Conservation (phyloP, 495 filamentous ascomycete genomes). For the Cercophora sp. region DNA sequence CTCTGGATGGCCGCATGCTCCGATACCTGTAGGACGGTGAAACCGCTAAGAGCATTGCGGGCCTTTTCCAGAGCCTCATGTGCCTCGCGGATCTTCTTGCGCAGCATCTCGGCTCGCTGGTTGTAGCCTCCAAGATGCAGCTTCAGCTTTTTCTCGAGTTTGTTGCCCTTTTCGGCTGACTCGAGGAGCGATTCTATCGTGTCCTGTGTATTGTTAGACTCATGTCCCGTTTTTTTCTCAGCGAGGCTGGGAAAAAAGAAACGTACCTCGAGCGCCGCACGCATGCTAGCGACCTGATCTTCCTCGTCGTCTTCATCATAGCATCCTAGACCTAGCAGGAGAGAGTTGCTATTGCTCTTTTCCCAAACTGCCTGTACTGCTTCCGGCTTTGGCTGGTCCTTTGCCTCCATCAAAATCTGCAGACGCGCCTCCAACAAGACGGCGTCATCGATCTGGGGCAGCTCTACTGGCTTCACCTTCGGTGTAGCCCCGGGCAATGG, state of each 20-base stretch:
- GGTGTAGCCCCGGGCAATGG: slow-evolving; percentile 60
- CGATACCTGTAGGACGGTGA: slow-evolving; percentile 67
- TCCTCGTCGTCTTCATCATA: slow-evolving; percentile 72
- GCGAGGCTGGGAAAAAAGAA: background rate
- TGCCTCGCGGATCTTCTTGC: slow-evolving; percentile 76
- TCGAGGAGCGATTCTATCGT: slow-evolving; percentile 66
- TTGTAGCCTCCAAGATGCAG: slow-evolving; percentile 87
- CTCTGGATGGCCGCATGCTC: slow-evolving; percentile 71
- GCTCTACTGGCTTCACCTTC: slow-evolving; percentile 52
- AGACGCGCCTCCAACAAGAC: slow-evolving; percentile 69
- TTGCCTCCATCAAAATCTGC: slow-evolving; percentile 69
- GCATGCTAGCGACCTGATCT: slow-evolving; percentile 57
- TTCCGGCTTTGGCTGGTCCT: slow-evolving; percentile 52
- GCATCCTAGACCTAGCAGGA: slow-evolving; percentile 70
- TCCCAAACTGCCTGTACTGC: slow-evolving; percentile 68
- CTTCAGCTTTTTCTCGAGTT: slow-evolving; percentile 89
- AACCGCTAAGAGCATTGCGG: slow-evolving; percentile 66
- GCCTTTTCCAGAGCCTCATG: slow-evolving; percentile 71
- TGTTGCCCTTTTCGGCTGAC: slow-evolving; percentile 74
- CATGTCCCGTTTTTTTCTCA: too few species aligned
- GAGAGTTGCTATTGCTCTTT: slow-evolving; percentile 51
- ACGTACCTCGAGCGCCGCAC: slow-evolving; percentile 63
- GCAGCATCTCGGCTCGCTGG: slow-evolving; percentile 75
- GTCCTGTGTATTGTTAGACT: slow-evolving; percentile 49
- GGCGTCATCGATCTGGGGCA: slow-evolving; percentile 68